These are phyloP conservation scores for Phytomonas sp. DNA, from an alignment of 208 protist species.

Conservation along the genomic window DNA sequence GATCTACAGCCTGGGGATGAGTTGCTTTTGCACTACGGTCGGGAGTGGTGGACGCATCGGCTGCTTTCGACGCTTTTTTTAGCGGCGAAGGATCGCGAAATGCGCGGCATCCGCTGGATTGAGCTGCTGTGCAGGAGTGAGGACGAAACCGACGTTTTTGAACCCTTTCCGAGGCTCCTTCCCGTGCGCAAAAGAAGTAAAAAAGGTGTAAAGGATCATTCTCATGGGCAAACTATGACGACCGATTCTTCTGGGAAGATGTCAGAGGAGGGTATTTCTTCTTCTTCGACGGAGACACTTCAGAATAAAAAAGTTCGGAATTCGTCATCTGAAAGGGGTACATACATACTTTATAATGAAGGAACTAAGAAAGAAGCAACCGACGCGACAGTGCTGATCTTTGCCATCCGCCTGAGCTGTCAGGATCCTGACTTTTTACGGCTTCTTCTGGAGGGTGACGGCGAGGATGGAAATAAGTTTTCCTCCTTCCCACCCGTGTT, in stretches of 20 bases:
- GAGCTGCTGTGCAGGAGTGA: constrained; percentile 38
- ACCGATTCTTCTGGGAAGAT: not conserved
- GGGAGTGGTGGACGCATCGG: constrained; percentile 80
- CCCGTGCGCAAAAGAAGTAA: constrained; percentile 17
- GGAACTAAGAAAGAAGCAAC: constrained; percentile 40
- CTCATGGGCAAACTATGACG: not conserved
- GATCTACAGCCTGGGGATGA: constrained; percentile 64
- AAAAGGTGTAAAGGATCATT: not conserved
- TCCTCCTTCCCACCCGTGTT: constrained; percentile 23
- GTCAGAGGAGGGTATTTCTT: constrained; percentile 13
- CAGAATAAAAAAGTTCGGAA: not conserved
- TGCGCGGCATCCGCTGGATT: constrained; percentile 54
- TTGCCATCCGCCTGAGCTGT: constrained; percentile 65
- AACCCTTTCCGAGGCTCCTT: constrained; percentile 49
- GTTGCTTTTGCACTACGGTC: constrained; percentile 76
- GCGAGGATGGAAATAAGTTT: not conserved
- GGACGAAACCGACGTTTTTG: constrained; percentile 28
- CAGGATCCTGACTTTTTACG: constrained; percentile 31
- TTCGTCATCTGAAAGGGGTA: not conserved
- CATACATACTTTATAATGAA: constrained; percentile 50
- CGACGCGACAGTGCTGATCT: constrained; percentile 48
- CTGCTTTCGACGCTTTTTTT: constrained; percentile 59
- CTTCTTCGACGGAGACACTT: constrained; percentile 13
- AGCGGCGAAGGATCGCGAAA: constrained; percentile 30
- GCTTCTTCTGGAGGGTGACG: constrained; percentile 22